These are phyloP conservation scores for Aureobasidium sp. DNA, from an alignment of 2,329 filamentous ascomycete species.

Conservation along the genomic window DNA sequence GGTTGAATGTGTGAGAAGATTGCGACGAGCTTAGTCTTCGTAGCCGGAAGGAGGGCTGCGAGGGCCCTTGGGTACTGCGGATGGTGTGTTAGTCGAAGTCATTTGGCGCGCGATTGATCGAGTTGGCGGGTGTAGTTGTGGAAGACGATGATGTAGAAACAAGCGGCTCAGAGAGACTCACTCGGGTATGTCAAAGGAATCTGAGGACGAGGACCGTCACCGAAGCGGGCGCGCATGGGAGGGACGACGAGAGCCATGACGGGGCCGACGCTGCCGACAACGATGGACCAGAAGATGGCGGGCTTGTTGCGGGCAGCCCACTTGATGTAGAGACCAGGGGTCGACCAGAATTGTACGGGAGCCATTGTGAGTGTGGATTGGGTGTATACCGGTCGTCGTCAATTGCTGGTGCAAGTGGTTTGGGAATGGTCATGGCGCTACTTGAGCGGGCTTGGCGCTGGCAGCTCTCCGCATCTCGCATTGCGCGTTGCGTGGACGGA, in stretches of 20 bases:
- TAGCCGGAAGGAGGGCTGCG: conserved; percentile 37
- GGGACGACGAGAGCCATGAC: conserved; percentile 62
- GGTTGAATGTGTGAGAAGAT: background rate
- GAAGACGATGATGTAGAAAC: background rate
- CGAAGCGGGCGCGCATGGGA: conserved; percentile 61
- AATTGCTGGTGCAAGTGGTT: background rate
- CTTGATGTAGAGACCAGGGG: conserved; percentile 74
- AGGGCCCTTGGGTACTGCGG: conserved; percentile 38
- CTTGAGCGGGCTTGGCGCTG: background rate
- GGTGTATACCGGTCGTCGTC: background rate
- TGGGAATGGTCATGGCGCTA: background rate
- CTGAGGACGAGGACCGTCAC: conserved; percentile 61
- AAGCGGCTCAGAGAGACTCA: conserved; percentile 44
- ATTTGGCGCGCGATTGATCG: background rate
- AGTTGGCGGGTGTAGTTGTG: background rate
- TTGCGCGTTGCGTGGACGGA: background rate
- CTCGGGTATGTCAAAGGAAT: conserved; percentile 90
- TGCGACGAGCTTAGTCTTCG: conserved; percentile 31
- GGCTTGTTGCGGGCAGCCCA: conserved; percentile 86
- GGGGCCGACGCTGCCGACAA: conserved; percentile 67
- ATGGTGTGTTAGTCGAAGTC: background rate
- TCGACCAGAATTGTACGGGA: conserved; percentile 72
- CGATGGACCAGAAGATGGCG: conserved; percentile 79
- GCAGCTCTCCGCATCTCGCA: conserved; percentile 1
- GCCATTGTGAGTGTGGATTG: conserved; percentile 45